These are phyloP conservation scores for Cetradonia linearis DNA, from an alignment of 495 filamentous ascomycete genomes.

Conservation along the genomic window DNA sequence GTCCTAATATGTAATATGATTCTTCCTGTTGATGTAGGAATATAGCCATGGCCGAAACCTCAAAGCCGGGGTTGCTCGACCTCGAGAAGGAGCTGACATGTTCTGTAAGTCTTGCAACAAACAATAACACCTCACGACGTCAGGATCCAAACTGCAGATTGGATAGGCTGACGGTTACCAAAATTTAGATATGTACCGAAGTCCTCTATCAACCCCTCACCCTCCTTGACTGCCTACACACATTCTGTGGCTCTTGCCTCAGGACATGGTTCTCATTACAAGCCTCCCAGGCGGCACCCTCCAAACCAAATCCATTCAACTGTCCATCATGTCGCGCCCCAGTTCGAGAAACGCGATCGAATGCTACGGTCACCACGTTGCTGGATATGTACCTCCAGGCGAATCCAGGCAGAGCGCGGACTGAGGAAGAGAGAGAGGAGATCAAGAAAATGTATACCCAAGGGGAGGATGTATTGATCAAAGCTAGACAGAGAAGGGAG, in stretches of 20 bases:
- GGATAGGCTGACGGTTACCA: slow-evolving; percentile 8
- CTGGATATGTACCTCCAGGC: slow-evolving; percentile 64
- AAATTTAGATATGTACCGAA: slow-evolving; percentile 80
- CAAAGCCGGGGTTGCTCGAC: slow-evolving; percentile 38
- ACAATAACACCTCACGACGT: background rate
- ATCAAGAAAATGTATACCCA: slow-evolving; percentile 59
- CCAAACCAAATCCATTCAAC: slow-evolving; percentile 53
- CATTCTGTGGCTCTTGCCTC: slow-evolving; percentile 87
- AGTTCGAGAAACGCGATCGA: slow-evolving; percentile 71
- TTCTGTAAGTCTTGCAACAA: slow-evolving; percentile 53
- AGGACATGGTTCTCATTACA: slow-evolving; percentile 83
- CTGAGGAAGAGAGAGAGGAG: slow-evolving; percentile 58
- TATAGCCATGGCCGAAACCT: slow-evolving; percentile 29
- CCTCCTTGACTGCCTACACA: slow-evolving; percentile 93
- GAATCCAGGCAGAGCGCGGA: slow-evolving; percentile 60
- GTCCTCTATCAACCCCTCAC: slow-evolving; percentile 91
- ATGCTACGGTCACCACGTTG: slow-evolving; percentile 73
- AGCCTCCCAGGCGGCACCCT: slow-evolving; percentile 43
- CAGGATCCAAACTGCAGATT: background rate
- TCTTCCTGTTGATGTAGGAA: background rate
- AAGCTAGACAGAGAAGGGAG: slow-evolving; percentile 36
- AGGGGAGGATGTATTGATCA: slow-evolving; percentile 65
- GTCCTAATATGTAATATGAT: background rate
- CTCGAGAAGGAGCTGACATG: slow-evolving; percentile 86
- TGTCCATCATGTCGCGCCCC: slow-evolving; percentile 86